Evolutionary conservation across 108 stramenopile species (phyloP).

Genomic region (Pseudonitzschia multiseries): DNA sequence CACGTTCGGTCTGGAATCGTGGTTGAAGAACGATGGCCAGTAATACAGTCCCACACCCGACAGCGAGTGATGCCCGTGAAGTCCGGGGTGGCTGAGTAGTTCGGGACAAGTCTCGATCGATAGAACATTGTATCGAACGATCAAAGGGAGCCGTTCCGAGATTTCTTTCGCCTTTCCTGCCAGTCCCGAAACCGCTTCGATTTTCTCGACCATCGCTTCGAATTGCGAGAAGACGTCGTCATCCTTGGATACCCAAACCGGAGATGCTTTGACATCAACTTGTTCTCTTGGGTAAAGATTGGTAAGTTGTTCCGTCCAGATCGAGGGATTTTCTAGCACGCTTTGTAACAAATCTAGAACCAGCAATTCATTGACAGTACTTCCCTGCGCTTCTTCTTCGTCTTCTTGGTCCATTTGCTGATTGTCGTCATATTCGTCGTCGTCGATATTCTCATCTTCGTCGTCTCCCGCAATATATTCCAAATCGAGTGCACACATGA

Average conservation of each 20-base stretch:
- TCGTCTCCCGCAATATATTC: conserved; percentile 47
- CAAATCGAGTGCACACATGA: conserved; percentile 60
- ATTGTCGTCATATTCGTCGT: conserved; percentile 37
- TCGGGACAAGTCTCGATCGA: conserved; percentile 63
- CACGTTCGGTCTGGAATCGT: conserved; percentile 60
- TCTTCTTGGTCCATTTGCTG: conserved; percentile 41
- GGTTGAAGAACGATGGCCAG: conserved; percentile 74
- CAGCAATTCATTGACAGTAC: conserved; percentile 57
- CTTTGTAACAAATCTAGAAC: conserved; percentile 46
- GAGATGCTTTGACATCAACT: conserved; percentile 43
- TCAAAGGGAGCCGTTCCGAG: conserved; percentile 56
- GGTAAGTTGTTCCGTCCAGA: conserved; percentile 55
- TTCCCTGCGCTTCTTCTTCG: conserved; percentile 32
- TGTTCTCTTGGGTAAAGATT: conserved; percentile 60
- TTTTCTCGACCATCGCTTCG: conserved; percentile 34
- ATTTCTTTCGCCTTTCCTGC: conserved; percentile 50
- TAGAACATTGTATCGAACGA: conserved; percentile 75
- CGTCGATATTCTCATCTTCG: conserved; percentile 22
- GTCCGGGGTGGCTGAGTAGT: conserved; percentile 60
- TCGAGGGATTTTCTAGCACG: conserved; percentile 42
- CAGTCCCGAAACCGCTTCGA: conserved; percentile 24
- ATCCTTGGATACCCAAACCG: conserved; percentile 57
- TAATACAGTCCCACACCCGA: conserved; percentile 65
- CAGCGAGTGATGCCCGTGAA: conserved; percentile 45
- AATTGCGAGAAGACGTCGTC: conserved; percentile 43